Percentiles rank a stretch among this genome's conserved stretches.
Evolutionary conservation across 139 green algal species (phyloP).

Genomic region (Edaphochlamys debaryana): DNA sequence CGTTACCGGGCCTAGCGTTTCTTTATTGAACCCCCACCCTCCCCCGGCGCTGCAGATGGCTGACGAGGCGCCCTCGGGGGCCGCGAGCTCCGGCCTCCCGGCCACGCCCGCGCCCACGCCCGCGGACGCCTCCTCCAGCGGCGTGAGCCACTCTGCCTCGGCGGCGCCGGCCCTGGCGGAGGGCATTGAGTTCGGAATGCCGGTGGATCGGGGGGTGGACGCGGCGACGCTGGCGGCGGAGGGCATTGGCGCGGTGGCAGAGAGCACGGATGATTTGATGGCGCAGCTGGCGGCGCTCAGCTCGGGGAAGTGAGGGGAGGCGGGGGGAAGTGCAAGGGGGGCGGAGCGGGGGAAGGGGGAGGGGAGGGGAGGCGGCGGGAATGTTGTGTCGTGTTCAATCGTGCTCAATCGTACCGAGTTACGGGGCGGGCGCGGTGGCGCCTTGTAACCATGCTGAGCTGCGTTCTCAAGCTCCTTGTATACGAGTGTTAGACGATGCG

Average conservation of each 20-base stretch:
- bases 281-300: conserved; percentile 70
- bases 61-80: not conserved
- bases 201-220: conserved; percentile 50
- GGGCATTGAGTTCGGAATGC: conserved; percentile 72
- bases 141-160: not conserved
- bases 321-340: too few species aligned
- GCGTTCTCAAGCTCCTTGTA: too few species aligned
- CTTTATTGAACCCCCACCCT: too few species aligned
- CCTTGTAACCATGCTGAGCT: too few species aligned
- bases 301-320: conserved; percentile 14
- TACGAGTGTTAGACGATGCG: too few species aligned
- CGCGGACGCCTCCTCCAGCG: not conserved
- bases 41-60: not conserved
- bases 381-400: too few species aligned
- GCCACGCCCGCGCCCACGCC: not conserved
- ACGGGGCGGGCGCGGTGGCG: too few species aligned
- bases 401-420: too few species aligned
- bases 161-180: conserved; percentile 50
- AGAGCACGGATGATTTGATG: conserved; percentile 79
- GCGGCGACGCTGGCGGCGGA: conserved; percentile 57
- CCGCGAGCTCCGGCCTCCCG: not conserved
- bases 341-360: too few species aligned
- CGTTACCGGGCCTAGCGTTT: too few species aligned
- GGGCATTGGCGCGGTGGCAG: conserved; percentile 56
- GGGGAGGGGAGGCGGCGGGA: too few species aligned